These are phyloP conservation scores for Rhodotorula mucilaginosa DNA, from an alignment of 1,284 basidiomycete genomes.

Conservation along the genomic window DNA sequence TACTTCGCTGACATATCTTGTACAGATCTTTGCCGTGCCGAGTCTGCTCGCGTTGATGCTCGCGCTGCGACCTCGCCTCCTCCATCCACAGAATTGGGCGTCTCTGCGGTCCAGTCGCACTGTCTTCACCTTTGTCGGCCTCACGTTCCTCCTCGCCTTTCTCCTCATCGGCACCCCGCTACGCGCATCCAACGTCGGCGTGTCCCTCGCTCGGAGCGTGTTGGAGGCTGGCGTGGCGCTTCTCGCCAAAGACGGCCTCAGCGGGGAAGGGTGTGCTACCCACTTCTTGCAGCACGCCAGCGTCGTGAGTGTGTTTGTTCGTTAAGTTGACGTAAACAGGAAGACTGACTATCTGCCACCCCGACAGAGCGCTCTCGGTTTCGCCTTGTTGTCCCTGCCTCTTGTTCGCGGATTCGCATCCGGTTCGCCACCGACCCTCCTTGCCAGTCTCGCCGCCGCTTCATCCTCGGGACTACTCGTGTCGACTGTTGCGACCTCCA, in stretches of 20 bases:
- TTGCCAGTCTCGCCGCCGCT: background rate
- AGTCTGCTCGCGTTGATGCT: constrained; percentile 13
- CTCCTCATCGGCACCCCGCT: constrained; percentile 8
- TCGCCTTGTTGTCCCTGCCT: background rate
- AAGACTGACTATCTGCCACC: background rate
- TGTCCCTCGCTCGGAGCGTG: background rate
- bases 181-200: background rate
- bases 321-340: too few species aligned
- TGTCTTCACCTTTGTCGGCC: constrained; percentile 18
- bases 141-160: constrained; percentile 17
- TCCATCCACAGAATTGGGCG: background rate
- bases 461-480: background rate
- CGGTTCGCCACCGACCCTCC: background rate
- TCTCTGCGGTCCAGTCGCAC: background rate
- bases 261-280: background rate
- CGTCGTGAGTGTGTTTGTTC: background rate
- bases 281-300: constrained; percentile 4
- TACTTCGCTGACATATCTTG: background rate
- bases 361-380: constrained; percentile 6
- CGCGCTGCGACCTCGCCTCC: background rate
- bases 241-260: constrained; percentile 10
- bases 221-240: background rate
- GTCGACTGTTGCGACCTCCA: background rate
- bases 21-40: constrained; percentile 16
- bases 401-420: background rate